phyloP scores from a whole-genome alignment of 1,284 basidiomycete genomes.

The Takashimella koratensis region DNA sequence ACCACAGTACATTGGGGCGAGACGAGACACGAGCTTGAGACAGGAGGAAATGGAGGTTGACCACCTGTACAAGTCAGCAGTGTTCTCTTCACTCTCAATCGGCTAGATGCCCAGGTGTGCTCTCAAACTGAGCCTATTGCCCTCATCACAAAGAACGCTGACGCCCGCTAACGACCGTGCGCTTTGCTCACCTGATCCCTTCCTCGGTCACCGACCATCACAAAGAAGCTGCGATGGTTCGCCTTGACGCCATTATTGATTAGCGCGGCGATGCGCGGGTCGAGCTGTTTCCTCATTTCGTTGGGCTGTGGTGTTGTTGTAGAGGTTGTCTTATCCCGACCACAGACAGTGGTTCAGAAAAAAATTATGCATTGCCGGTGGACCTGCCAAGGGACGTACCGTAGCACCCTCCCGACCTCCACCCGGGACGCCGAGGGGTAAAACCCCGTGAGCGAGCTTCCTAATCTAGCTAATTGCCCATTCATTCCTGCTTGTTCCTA shows the following conservation, averaged over 20 bases:
- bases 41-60: conserved; percentile 91
- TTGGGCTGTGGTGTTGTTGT: neutral
- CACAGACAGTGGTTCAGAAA: no score
- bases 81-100: neutral
- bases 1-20: conserved; percentile 89
- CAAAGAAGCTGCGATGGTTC: conserved; percentile 93
- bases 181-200: conserved; percentile 81
- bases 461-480: no score
- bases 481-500: no score
- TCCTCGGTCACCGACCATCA: conserved; percentile 92
- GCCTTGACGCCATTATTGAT: conserved; percentile 91
- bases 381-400: no score
- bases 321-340: no score
- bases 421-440: no score
- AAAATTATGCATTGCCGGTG: no score
- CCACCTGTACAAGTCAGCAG: conserved; percentile 59
- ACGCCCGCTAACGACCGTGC: neutral
- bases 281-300: conserved; percentile 58
- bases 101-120: no score
- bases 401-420: no score
- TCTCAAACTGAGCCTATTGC: neutral
- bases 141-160: neutral
- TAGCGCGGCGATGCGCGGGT: conserved; percentile 86
- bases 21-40: conserved; percentile 86
- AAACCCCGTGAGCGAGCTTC: no score